A percentile compares a stretch with the other conserved stretches of the same genome.
Conservation (phyloP, 1,139 yeast species). For the Magnusiomyces ingens region DNA sequence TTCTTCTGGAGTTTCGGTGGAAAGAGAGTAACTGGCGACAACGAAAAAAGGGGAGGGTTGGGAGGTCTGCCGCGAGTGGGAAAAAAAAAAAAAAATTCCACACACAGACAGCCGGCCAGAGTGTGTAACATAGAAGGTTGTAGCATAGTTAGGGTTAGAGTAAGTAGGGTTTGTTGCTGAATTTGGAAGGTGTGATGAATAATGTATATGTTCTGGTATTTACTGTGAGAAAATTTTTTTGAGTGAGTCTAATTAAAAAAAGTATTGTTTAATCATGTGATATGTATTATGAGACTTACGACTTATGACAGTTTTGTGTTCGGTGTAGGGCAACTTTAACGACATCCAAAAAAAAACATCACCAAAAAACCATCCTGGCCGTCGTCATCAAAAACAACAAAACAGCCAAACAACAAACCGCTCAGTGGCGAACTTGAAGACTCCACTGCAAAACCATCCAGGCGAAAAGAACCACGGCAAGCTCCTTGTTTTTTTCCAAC, state of each 20-base stretch:
- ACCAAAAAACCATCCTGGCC: neutral
- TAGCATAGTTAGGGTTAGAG: neutral
- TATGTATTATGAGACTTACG: no score
- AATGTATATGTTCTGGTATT: neutral
- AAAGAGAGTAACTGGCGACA: slow-evolving; percentile 1
- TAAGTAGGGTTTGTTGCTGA: neutral
- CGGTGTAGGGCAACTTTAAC: no score
- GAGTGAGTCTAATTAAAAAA: neutral
- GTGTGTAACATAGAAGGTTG: neutral
- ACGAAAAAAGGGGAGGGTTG: neutral
- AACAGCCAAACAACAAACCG: slow-evolving; percentile 4
- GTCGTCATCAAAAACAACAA: neutral
- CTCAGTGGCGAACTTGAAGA: no score
- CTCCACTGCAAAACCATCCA: no score
- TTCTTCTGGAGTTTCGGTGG: slow-evolving; percentile 3
- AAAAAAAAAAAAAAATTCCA: neutral
- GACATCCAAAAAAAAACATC: no score
- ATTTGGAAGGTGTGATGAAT: neutral
- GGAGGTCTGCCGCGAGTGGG: neutral
- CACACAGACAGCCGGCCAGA: neutral
- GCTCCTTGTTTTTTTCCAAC: no score
- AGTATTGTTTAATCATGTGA: neutral
- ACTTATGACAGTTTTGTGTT: no score
- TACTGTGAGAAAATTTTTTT: neutral
- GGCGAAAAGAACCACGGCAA: no score